Conservation (phyloP, 148 eudicot species). For the Rhododendron griersonianum region DNA sequence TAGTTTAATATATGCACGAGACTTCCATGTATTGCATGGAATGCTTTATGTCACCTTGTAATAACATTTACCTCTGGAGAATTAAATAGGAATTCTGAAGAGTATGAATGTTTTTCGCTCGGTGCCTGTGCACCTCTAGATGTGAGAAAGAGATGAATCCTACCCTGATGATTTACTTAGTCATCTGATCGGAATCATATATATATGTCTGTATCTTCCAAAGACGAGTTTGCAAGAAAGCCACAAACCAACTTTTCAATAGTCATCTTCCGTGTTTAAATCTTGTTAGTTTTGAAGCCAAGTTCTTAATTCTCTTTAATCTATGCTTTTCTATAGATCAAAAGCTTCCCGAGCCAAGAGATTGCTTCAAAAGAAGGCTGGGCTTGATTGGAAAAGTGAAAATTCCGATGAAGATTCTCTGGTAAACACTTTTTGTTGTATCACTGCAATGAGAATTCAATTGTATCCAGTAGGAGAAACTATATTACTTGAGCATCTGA, state of each 20-base stretch:
- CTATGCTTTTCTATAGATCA: constrained; percentile 31
- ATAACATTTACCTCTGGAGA: not conserved
- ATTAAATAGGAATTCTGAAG: not conserved
- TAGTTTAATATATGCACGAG: not conserved
- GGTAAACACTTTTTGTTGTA: constrained; percentile 28
- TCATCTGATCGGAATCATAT: not conserved
- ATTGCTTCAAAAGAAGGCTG: constrained; percentile 55
- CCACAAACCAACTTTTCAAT: not conserved
- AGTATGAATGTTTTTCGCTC: not conserved
- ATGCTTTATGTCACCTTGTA: not conserved
- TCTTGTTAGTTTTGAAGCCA: not conserved
- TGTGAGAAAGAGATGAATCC: not conserved
- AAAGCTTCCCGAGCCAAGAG: constrained; percentile 72
- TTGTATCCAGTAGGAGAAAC: not conserved
- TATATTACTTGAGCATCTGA: not conserved
- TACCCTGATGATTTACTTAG: not conserved
- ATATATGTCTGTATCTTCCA: not conserved
- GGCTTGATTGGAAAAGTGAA: constrained; percentile 80
- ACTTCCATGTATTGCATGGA: not conserved
- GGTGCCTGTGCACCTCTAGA: not conserved
- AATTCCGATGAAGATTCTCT: constrained; percentile 68
- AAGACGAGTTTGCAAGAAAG: not conserved
- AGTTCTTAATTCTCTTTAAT: not conserved
- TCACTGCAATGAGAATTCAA: not conserved
- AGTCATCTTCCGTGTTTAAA: not conserved